A percentile compares a stretch with the other conserved stretches of the same genome.
Conservation (phyloP, 306 rosid species). For the Medicago ruthenica region DNA sequence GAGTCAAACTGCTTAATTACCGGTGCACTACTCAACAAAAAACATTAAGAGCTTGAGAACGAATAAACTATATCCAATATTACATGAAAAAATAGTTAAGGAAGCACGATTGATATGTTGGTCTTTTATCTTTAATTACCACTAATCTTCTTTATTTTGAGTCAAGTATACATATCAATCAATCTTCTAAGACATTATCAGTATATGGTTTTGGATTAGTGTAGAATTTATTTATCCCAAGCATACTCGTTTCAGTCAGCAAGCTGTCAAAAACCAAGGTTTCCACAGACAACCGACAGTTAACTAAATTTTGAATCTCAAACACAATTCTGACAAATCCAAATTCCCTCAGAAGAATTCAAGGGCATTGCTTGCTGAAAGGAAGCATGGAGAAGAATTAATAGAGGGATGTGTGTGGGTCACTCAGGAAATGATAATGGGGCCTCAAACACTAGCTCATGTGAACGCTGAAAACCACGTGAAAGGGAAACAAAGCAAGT, state of each 20-base stretch:
- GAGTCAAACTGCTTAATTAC: too few relatives aligned
- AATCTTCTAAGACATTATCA: not conserved
- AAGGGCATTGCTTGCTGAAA: conserved; percentile 53
- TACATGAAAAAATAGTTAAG: too few relatives aligned
- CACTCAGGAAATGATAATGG: conserved; percentile 39
- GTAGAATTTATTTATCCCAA: conserved; percentile 5
- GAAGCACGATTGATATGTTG: too few relatives aligned
- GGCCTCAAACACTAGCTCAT: conserved; percentile 54
- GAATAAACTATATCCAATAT: too few relatives aligned
- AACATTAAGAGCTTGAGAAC: too few relatives aligned
- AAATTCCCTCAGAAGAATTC: conserved; percentile 14
- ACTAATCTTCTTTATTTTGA: not conserved
- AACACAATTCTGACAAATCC: not conserved
- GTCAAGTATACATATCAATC: not conserved
- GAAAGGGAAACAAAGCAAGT: conserved; percentile 38
- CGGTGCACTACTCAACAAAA: too few relatives aligned
- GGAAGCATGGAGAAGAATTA: conserved; percentile 87
- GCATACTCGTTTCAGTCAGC: not conserved
- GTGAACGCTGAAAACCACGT: conserved; percentile 59
- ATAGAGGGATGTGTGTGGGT: conserved; percentile 64
- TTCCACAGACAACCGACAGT: conserved; percentile 29
- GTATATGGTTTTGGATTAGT: not conserved
- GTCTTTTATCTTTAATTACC: too few relatives aligned
- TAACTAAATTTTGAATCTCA: conserved; percentile 27
- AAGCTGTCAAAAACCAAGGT: conserved; percentile 8